Evolutionary conservation across 2,329 filamentous ascomycete genomes (phyloP).

Genomic region (Emericellopsis atlantica): DNA sequence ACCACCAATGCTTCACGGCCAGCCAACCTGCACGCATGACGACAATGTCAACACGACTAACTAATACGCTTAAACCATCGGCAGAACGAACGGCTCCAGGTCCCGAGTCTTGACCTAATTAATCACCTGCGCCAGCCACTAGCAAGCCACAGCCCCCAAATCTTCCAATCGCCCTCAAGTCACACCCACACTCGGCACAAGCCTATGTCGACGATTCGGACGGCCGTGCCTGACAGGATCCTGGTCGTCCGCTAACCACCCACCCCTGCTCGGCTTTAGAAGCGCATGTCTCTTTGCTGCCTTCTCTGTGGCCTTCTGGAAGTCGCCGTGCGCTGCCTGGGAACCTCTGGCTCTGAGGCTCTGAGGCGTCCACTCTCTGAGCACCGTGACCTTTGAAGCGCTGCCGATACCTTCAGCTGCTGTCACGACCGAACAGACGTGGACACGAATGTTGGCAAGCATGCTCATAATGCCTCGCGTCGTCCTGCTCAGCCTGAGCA

Average conservation of each 20-base stretch:
- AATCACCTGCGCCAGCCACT: background rate
- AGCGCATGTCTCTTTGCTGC: background rate
- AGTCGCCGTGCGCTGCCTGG: background rate
- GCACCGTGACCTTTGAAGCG: no score
- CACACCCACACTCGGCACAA: background rate
- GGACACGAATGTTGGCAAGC: background rate
- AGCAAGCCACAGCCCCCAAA: background rate
- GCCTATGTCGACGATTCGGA: background rate
- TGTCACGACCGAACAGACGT: background rate
- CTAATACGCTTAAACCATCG: background rate
- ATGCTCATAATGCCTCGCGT: background rate
- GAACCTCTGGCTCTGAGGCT: no score
- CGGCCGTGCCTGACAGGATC: background rate
- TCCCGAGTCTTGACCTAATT: background rate
- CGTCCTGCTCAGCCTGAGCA: background rate
- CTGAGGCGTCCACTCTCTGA: no score
- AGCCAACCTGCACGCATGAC: background rate
- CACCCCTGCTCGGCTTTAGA: background rate
- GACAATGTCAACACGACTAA: background rate
- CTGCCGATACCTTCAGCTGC: background rate
- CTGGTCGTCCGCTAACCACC: background rate
- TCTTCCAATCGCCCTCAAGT: background rate
- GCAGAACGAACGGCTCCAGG: conserved; percentile 1
- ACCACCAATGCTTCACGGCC: background rate
- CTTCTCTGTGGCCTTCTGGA: background rate